Conservation (phyloP, 495 filamentous ascomycete species). For the Penicillium herquei region DNA sequence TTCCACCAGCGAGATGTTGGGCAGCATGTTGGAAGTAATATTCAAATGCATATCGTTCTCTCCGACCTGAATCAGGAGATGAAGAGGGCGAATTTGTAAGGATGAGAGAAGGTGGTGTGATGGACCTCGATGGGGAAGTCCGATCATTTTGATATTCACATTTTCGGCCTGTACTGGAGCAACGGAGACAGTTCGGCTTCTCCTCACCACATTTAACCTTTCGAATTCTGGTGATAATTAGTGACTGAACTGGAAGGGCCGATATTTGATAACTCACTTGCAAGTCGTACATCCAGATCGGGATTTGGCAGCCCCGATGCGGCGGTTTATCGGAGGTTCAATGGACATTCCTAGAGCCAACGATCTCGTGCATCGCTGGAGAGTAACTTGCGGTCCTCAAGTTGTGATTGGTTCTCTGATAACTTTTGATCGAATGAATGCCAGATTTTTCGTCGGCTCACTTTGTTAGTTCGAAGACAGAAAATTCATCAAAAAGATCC, state of each 20-base stretch:
- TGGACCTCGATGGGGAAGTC: not conserved
- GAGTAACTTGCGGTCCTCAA: too few relatives aligned
- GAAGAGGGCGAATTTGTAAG: constrained; percentile 3
- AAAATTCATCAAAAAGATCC: too few relatives aligned
- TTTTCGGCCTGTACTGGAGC: constrained; percentile 47
- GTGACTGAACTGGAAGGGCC: not conserved
- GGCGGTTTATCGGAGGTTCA: not conserved
- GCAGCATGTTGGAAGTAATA: constrained; percentile 52
- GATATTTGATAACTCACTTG: constrained; percentile 16
- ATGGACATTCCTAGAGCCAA: not conserved
- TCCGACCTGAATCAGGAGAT: constrained; percentile 11
- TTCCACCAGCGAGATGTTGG: constrained; percentile 43
- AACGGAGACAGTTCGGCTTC: constrained; percentile 57
- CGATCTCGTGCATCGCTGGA: too few relatives aligned
- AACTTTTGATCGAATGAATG: too few relatives aligned
- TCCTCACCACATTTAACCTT: constrained; percentile 68
- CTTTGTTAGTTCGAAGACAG: too few relatives aligned
- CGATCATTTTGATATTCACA: constrained; percentile 34
- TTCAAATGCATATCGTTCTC: constrained; percentile 46
- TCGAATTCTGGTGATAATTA: constrained; percentile 44
- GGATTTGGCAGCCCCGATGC: constrained; percentile 20
- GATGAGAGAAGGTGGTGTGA: not conserved
- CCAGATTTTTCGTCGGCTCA: too few relatives aligned
- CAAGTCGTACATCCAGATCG: constrained; percentile 26
- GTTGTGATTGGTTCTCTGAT: too few relatives aligned